Percentiles rank a stretch among this genome's conserved stretches.
phyloP scores from a whole-genome alignment of 2,329 filamentous ascomycete genomes.

The Stagonosporopsis cucurbitacearum region DNA sequence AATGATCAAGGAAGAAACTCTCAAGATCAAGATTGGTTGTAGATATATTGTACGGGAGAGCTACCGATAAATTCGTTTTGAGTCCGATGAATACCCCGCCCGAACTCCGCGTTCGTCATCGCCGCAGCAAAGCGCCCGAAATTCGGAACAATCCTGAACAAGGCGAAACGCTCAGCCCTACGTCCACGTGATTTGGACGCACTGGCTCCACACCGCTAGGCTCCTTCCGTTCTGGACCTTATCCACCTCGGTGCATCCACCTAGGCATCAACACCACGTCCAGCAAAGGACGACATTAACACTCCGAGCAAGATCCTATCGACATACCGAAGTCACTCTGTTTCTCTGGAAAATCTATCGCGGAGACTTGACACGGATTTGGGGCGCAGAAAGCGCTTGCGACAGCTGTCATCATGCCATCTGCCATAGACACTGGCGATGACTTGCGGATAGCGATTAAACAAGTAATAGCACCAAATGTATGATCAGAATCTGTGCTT shows the following conservation, averaged over 20 bases:
- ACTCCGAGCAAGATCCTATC: background rate
- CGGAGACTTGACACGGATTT: background rate
- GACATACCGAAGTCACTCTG: background rate
- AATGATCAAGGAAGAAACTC: constrained; percentile 13
- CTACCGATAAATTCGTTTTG: constrained; percentile 20
- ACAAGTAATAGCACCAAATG: constrained; percentile 49
- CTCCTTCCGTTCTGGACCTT: constrained; percentile 1
- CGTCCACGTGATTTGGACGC: constrained; percentile 4
- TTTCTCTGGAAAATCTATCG: background rate
- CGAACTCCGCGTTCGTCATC: constrained; percentile 41
- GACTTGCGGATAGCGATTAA: constrained; percentile 57
- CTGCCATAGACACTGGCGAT: constrained; percentile 54
- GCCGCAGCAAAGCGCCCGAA: constrained; percentile 26
- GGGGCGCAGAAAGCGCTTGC: constrained; percentile 7
- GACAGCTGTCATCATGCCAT: constrained; percentile 38
- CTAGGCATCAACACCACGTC: constrained; percentile 23
- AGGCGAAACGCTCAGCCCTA: constrained; percentile 12
- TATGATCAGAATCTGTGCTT: background rate
- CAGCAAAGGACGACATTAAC: constrained; percentile 21
- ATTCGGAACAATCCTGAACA: constrained; percentile 7
- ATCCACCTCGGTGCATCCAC: background rate
- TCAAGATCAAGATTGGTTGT: constrained; percentile 20
- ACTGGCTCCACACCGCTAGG: background rate
- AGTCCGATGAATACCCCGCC: constrained; percentile 37
- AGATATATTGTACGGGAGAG: constrained; percentile 31